Percentiles rank a stretch among this genome's conserved stretches.
These are phyloP conservation scores for Hermanozyma aechmeae DNA, from an alignment of 805 yeast species.

Conservation along the genomic window DNA sequence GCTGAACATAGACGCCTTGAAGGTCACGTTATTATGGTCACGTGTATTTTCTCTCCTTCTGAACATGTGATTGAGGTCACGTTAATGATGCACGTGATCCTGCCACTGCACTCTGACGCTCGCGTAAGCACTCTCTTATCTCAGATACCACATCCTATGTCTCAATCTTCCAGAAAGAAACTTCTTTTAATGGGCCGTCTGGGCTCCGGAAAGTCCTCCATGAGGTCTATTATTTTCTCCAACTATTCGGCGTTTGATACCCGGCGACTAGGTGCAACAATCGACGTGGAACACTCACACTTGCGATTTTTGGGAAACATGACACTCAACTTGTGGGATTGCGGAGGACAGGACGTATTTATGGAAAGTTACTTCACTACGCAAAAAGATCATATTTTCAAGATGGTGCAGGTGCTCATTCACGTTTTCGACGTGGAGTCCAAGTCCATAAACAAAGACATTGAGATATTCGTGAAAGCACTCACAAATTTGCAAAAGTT, in stretches of 20 bases:
- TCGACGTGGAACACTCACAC: conserved; percentile 97
- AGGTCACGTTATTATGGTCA: too few species aligned
- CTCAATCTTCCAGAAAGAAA: conserved; percentile 23
- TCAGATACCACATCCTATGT: conserved; percentile 6
- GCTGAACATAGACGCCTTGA: too few species aligned
- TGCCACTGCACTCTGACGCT: too few species aligned
- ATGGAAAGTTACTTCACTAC: conserved; percentile 90
- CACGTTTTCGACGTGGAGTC: conserved; percentile 96
- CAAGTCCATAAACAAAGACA: conserved; percentile 84
- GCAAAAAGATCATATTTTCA: conserved; percentile 85
- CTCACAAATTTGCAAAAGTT: conserved; percentile 71
- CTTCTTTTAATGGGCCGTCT: conserved; percentile 69
- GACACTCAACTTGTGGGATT: conserved; percentile 95
- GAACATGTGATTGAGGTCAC: too few species aligned
- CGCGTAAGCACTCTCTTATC: too few species aligned
- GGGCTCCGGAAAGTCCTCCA: conserved; percentile 95
- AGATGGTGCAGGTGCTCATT: conserved; percentile 90
- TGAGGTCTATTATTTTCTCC: conserved; percentile 92
- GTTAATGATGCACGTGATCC: too few species aligned
- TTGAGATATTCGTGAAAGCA: conserved; percentile 81
- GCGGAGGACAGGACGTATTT: conserved; percentile 96
- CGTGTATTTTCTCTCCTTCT: too few species aligned
- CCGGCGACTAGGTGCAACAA: conserved; percentile 89
- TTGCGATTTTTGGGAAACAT: conserved; percentile 86
- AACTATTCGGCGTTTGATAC: conserved; percentile 97